phyloP scores from a whole-genome alignment of 164 flowering plant genomes.

The Santalum album region DNA sequence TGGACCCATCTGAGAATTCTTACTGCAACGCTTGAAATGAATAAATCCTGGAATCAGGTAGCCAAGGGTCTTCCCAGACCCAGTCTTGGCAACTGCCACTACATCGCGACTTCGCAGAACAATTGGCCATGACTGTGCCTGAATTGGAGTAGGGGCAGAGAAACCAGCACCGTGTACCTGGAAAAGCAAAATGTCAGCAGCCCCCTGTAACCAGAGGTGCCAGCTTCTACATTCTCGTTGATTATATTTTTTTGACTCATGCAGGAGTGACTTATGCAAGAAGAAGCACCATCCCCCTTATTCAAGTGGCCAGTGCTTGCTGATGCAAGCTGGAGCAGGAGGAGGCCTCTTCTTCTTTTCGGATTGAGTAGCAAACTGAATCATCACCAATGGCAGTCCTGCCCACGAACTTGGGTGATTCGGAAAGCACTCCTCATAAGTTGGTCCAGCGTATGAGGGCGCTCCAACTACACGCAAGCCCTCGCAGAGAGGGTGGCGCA shows the following conservation, averaged over 20 bases:
- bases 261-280: slow-evolving; percentile 29
- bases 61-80: slow-evolving; percentile 93
- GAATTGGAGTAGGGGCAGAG: slow-evolving; percentile 84
- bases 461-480: slow-evolving; percentile 65
- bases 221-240: slow-evolving; percentile 23
- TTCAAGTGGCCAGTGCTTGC: slow-evolving; percentile 47
- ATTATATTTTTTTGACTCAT: slow-evolving; percentile 20
- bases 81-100: slow-evolving; percentile 92
- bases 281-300: slow-evolving; percentile 59
- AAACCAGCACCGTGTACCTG: slow-evolving; percentile 83
- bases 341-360: slow-evolving; percentile 64
- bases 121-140: slow-evolving; percentile 93
- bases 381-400: slow-evolving; percentile 70
- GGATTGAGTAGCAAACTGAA: slow-evolving; percentile 76
- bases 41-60: slow-evolving; percentile 77
- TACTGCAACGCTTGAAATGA: slow-evolving; percentile 53
- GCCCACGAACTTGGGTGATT: slow-evolving; percentile 57
- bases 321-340: slow-evolving; percentile 75
- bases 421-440: slow-evolving; percentile 59
- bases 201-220: slow-evolving; percentile 33
- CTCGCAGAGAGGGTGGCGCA: slow-evolving; percentile 56
- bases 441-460: slow-evolving; percentile 60
- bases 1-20: slow-evolving; percentile 65
- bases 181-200: slow-evolving; percentile 38
- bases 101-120: slow-evolving; percentile 75